Conservation (phyloP, 1,284 basidiomycete species). For the Ceratorhiza oryzae-sativae region DNA sequence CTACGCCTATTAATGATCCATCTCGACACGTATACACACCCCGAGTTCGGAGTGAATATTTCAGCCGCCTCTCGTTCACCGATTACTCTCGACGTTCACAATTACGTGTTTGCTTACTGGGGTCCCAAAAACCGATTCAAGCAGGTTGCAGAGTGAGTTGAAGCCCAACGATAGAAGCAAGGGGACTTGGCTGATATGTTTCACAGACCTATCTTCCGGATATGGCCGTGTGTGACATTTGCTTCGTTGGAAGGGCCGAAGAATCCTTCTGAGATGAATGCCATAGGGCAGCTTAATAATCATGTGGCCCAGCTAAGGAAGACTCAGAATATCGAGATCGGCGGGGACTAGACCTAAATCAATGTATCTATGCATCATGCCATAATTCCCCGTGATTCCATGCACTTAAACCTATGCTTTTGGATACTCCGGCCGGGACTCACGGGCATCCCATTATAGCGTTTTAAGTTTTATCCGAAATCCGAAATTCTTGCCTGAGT, state of each 20-base stretch:
- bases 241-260: too few relatives aligned
- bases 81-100: background rate
- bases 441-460: too few relatives aligned
- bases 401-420: too few relatives aligned
- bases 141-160: background rate
- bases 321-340: too few relatives aligned
- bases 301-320: background rate
- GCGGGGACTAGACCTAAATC: too few relatives aligned
- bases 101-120: background rate
- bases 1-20: background rate
- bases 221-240: slow-evolving; percentile 1
- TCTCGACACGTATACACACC: background rate
- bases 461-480: too few relatives aligned
- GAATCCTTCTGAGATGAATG: background rate
- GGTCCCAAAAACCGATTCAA: background rate
- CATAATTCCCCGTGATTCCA: too few relatives aligned
- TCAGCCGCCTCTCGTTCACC: background rate
- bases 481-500: too few relatives aligned
- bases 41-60: background rate
- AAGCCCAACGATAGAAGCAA: background rate
- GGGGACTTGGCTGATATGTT: background rate
- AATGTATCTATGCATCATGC: too few relatives aligned
- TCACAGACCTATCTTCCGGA: background rate
- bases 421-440: too few relatives aligned
- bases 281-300: background rate